Conservation (phyloP, 73 alveolate genomes). For the Symbiodinium pilosum region DNA sequence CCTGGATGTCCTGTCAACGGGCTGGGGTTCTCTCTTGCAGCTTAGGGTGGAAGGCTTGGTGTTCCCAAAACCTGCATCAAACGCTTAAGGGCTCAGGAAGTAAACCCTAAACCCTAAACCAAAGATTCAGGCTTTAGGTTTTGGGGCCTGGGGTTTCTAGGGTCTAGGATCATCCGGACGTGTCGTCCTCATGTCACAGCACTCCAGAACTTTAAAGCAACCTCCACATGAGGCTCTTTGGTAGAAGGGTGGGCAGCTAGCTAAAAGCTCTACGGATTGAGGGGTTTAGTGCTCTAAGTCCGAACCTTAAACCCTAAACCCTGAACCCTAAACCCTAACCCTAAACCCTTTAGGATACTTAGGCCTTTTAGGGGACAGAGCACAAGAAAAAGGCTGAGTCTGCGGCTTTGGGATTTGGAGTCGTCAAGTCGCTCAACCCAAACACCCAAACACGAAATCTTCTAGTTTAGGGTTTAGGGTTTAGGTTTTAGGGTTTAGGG, state of each 20-base stretch:
- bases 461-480: background rate
- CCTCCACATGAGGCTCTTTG: too few relatives aligned
- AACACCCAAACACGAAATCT: too few relatives aligned
- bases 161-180: too few relatives aligned
- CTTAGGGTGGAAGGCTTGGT: background rate
- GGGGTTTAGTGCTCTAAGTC: too few relatives aligned
- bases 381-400: too few relatives aligned
- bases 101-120: background rate
- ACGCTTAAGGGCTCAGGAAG: background rate
- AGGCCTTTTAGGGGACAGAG: background rate
- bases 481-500: background rate
- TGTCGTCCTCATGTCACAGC: too few relatives aligned
- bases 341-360: background rate
- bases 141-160: too few relatives aligned
- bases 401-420: too few relatives aligned
- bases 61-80: too few relatives aligned
- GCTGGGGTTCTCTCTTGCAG: too few relatives aligned
- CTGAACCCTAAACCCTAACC: background rate
- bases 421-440: too few relatives aligned
- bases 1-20: conserved; percentile 62
- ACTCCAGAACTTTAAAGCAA: background rate
- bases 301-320: background rate
- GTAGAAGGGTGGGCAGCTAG: too few relatives aligned
- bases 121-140: background rate
- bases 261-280: background rate